phyloP scores from a whole-genome alignment of 1,284 basidiomycete genomes.

The Leucoagaricus sp. region DNA sequence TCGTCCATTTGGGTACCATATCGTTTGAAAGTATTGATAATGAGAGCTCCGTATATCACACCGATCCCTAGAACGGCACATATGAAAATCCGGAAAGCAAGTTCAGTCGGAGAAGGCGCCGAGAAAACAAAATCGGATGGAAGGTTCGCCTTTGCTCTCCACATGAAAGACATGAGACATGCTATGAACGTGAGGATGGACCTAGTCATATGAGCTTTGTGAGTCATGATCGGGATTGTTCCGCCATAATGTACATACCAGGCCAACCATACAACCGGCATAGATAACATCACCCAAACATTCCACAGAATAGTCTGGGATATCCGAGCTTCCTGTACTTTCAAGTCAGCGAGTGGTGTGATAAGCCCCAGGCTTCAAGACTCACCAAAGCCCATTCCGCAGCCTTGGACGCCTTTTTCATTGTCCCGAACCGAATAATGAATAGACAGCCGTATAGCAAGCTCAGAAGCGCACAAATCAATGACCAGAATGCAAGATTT shows the following conservation, averaged over 20 bases:
- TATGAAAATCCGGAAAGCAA: slow-evolving; percentile 49
- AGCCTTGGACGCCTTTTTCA: slow-evolving; percentile 72
- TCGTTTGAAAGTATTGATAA: slow-evolving; percentile 49
- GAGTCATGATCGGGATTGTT: not conserved
- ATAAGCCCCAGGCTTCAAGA: not conserved
- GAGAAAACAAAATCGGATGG: slow-evolving; percentile 19
- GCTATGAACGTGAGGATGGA: slow-evolving; percentile 65
- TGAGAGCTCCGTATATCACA: slow-evolving; percentile 47
- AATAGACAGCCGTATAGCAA: slow-evolving; percentile 70
- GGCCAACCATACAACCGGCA: slow-evolving; percentile 22
- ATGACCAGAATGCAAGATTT: slow-evolving; percentile 59
- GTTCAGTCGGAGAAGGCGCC: slow-evolving; percentile 35
- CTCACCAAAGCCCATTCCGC: slow-evolving; percentile 66
- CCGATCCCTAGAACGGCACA: slow-evolving; percentile 50
- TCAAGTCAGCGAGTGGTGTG: not conserved
- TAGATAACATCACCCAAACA: slow-evolving; percentile 69
- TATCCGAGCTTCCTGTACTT: slow-evolving; percentile 52
- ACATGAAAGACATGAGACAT: slow-evolving; percentile 15
- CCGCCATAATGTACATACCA: slow-evolving; percentile 5
- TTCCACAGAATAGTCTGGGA: slow-evolving; percentile 66
- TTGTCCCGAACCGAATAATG: slow-evolving; percentile 68
- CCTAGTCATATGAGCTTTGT: slow-evolving; percentile 32
- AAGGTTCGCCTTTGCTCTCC: slow-evolving; percentile 37
- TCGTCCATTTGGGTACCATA: slow-evolving; percentile 42
- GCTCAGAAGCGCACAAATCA: slow-evolving; percentile 66